phyloP scores from a whole-genome alignment of 176 grass and related monocot species.

The Elymus sibiricus region DNA sequence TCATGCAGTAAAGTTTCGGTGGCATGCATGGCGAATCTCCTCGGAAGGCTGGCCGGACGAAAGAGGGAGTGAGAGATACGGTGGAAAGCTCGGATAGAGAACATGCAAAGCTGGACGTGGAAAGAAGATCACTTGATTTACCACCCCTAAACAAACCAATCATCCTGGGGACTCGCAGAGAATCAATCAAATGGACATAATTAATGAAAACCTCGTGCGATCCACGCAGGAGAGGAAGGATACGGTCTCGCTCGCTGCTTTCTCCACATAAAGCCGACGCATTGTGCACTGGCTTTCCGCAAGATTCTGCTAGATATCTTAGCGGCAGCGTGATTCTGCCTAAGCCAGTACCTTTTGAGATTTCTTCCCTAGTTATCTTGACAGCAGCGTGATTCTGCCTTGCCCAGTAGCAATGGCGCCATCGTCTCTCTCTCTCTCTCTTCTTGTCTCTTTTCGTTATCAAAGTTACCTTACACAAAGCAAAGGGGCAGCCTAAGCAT shows the following conservation, averaged over 20 bases:
- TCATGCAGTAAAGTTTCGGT: too few relatives aligned
- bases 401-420: neutral
- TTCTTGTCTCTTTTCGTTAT: neutral
- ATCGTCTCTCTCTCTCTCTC: neutral
- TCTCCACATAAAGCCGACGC: slow-evolving; percentile 18
- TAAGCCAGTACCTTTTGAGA: too few relatives aligned
- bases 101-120: too few relatives aligned
- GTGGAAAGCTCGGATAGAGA: too few relatives aligned
- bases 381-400: neutral
- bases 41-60: too few relatives aligned
- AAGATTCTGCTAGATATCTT: slow-evolving; percentile 26
- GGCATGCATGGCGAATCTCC: too few relatives aligned
- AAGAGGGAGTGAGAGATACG: too few relatives aligned
- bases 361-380: too few relatives aligned
- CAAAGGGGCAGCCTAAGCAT: neutral
- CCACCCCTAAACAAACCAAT: slow-evolving; percentile 9
- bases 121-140: too few relatives aligned
- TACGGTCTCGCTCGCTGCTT: neutral
- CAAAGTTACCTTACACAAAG: slow-evolving; percentile 1
- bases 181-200: slow-evolving; percentile 1
- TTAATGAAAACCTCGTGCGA: neutral
- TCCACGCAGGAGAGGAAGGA: slow-evolving; percentile 17
- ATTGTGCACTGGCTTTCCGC: slow-evolving; percentile 23
- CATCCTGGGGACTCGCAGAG: slow-evolving; percentile 1
- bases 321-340: neutral